Conservation (phyloP, 768 basidiomycete species). For the Candolleomyces efflorescens region DNA sequence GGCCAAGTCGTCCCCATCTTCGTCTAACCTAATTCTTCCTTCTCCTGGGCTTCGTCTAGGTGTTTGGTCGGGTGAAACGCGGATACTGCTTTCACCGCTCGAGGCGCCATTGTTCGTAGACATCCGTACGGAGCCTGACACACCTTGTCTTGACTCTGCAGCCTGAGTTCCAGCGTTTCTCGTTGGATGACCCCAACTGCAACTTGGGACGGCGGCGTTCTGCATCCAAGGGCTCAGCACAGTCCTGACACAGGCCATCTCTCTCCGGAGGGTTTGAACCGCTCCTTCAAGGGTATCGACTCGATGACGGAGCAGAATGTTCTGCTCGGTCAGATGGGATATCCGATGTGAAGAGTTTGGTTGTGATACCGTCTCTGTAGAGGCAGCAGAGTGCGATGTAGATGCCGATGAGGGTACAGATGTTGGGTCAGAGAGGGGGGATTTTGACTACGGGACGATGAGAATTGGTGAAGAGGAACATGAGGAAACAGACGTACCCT, state of each 20-base stretch:
- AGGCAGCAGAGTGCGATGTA: neutral
- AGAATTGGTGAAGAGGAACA: too few species aligned
- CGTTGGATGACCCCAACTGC: neutral
- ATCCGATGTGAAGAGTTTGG: slow-evolving; percentile 19
- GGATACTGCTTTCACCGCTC: neutral
- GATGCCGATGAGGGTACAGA: neutral
- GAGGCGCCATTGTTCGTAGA: neutral
- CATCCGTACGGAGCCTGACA: neutral
- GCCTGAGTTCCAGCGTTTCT: neutral
- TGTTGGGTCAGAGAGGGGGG: neutral
- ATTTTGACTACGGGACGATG: too few species aligned
- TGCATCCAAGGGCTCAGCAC: slow-evolving; percentile 53
- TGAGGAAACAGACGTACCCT: too few species aligned
- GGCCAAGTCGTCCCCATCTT: neutral
- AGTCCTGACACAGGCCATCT: slow-evolving; percentile 51
- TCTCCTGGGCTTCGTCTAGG: neutral
- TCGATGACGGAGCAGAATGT: slow-evolving; percentile 54
- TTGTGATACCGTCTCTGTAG: neutral
- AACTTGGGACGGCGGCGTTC: neutral
- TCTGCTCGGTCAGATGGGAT: slow-evolving; percentile 54
- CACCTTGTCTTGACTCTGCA: neutral
- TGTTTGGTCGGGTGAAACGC: neutral
- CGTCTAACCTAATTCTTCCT: neutral
- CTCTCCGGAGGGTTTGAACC: slow-evolving; percentile 46
- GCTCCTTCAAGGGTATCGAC: slow-evolving; percentile 56